A percentile compares a stretch with the other conserved stretches of the same genome.
These are phyloP conservation scores for Aureoboletus auriporus DNA, from an alignment of 768 basidiomycete species.

Conservation along the genomic window DNA sequence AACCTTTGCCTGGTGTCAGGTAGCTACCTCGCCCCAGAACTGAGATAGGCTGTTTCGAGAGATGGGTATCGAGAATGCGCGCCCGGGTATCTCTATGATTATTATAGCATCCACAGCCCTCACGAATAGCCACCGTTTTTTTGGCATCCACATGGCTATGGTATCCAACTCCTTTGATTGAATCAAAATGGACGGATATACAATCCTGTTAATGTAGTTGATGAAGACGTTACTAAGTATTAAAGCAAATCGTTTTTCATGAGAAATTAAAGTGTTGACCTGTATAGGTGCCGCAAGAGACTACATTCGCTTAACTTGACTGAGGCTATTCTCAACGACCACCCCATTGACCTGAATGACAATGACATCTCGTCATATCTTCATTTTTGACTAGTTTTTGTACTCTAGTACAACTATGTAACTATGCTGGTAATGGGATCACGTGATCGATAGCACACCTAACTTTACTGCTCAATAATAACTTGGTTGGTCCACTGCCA, in stretches of 20 bases:
- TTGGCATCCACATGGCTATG: slow-evolving; percentile 5
- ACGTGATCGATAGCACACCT: slow-evolving; percentile 16
- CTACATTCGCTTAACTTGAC: too few species aligned
- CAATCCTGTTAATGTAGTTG: too few species aligned
- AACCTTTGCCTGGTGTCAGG: slow-evolving; percentile 92
- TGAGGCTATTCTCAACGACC: too few species aligned
- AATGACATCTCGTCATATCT: too few species aligned
- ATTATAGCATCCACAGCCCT: background rate
- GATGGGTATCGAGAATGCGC: background rate
- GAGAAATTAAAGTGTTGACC: too few species aligned
- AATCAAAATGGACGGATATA: background rate
- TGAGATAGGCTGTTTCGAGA: slow-evolving; percentile 31
- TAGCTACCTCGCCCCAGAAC: slow-evolving; percentile 58
- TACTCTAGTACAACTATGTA: too few species aligned
- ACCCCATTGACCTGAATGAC: too few species aligned
- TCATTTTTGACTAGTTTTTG: too few species aligned
- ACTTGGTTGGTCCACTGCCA: slow-evolving; percentile 14
- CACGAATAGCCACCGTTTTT: slow-evolving; percentile 3
- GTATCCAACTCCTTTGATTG: slow-evolving; percentile 1
- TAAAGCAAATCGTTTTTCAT: too few species aligned
- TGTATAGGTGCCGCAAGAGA: too few species aligned
- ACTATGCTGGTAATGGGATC: slow-evolving; percentile 4
- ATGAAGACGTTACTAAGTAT: too few species aligned
- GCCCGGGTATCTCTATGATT: background rate
- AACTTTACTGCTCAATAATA: background rate